Evolutionary conservation across 139 green algal species (phyloP).

Genomic region (Chlorella ohadii): DNA sequence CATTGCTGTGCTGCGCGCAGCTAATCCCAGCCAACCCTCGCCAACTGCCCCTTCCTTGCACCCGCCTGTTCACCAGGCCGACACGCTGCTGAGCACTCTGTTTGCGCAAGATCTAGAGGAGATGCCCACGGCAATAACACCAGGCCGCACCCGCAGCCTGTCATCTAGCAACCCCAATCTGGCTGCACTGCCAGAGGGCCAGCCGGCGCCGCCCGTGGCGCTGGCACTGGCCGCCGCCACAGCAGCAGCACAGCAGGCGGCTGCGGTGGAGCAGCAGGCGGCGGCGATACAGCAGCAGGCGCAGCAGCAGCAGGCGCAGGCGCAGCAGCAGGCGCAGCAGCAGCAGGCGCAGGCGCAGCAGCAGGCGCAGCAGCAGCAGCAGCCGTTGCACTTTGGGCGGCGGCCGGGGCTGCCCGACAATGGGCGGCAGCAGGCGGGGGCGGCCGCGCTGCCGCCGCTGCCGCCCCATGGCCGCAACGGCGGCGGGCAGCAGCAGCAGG

Average conservation of each 20-base stretch:
- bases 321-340: not conserved
- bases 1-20: no score
- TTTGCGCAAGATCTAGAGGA: slow-evolving; percentile 21
- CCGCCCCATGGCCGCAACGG: not conserved
- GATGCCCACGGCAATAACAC: slow-evolving; percentile 32
- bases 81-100: slow-evolving; percentile 3
- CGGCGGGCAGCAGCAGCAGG: slow-evolving; percentile 16
- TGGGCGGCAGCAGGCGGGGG: not conserved
- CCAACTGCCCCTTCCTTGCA: no score
- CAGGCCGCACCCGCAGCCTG: slow-evolving; percentile 5
- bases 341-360: not conserved
- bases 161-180: slow-evolving; percentile 14
- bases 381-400: no score
- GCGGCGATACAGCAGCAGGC: not conserved
- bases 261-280: not conserved
- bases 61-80: not conserved
- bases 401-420: slow-evolving; percentile 13
- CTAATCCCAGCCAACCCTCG: no score
- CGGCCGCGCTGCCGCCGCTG: slow-evolving; percentile 24
- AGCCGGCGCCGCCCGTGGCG: not conserved
- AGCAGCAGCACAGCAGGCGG: not conserved
- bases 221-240: no score
- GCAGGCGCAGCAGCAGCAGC: not conserved
- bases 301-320: not conserved
- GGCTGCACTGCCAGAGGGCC: slow-evolving; percentile 8